These are phyloP conservation scores for Camellia oleifera DNA, from an alignment of 179 eudicot species.

Conservation along the genomic window DNA sequence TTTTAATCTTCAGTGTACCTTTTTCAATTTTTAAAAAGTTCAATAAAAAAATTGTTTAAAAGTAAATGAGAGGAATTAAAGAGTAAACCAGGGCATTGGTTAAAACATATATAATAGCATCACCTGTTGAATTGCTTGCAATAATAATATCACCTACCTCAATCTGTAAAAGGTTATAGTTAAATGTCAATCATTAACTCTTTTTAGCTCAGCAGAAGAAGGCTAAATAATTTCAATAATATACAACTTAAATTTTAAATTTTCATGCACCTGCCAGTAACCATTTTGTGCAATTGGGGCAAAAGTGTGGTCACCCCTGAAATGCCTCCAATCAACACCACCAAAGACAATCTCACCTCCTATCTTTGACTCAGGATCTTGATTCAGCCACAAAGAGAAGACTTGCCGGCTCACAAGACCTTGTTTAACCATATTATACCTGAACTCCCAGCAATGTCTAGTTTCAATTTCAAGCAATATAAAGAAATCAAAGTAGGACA, in stretches of 20 bases:
- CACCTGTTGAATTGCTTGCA: slow-evolving; percentile 50
- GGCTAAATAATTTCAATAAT: not conserved
- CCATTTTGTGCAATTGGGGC: slow-evolving; percentile 48
- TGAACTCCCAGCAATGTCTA: slow-evolving; percentile 2
- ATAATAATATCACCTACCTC: slow-evolving; percentile 53
- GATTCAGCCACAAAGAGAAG: slow-evolving; percentile 62
- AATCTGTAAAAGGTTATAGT: slow-evolving; percentile 32
- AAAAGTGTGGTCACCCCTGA: slow-evolving; percentile 51
- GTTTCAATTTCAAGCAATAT: not conserved
- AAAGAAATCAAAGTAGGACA: not conserved
- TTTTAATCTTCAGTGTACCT: too few species aligned
- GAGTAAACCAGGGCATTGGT: not conserved
- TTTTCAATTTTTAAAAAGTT: too few species aligned
- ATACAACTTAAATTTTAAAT: not conserved
- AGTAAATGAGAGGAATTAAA: not conserved
- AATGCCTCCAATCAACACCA: slow-evolving; percentile 55
- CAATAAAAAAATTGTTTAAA: not conserved
- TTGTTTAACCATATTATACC: slow-evolving; percentile 61
- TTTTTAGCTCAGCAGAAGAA: not conserved
- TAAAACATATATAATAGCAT: not conserved
- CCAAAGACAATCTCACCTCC: slow-evolving; percentile 66
- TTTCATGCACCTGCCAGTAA: slow-evolving; percentile 54
- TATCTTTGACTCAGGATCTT: slow-evolving; percentile 31
- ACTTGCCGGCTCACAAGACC: slow-evolving; percentile 37
- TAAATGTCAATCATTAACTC: not conserved